Evolutionary conservation across 805 yeast species (phyloP).

Genomic region (Wickerhamiella parazyma): DNA sequence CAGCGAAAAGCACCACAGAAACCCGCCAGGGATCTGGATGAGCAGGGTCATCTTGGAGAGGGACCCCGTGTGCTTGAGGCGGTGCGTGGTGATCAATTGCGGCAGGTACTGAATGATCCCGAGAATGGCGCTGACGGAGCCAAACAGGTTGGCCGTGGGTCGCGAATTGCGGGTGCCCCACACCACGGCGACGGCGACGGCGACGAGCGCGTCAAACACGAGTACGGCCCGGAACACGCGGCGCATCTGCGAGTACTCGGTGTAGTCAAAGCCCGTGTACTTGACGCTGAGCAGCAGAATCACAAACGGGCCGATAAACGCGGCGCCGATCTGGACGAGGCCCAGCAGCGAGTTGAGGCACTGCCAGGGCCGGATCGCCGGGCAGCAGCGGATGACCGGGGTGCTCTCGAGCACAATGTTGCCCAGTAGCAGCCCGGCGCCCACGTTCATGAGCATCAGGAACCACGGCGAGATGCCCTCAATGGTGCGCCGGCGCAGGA

Average conservation of each 20-base stretch:
- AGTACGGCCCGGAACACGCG: slow-evolving; percentile 8
- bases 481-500: slow-evolving; percentile 44
- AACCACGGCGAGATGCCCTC: slow-evolving; percentile 70
- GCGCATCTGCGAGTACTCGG: slow-evolving; percentile 27
- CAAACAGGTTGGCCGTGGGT: slow-evolving; percentile 30
- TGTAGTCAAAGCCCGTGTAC: slow-evolving; percentile 13
- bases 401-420: slow-evolving; percentile 51
- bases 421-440: slow-evolving; percentile 50
- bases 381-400: slow-evolving; percentile 41
- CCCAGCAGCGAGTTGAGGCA: slow-evolving; percentile 21
- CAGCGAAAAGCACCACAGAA: slow-evolving; percentile 59
- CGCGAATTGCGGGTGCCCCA: background rate
- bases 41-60: slow-evolving; percentile 69
- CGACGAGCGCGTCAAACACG: slow-evolving; percentile 15
- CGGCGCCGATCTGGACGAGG: slow-evolving; percentile 17
- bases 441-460: slow-evolving; percentile 51
- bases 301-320: slow-evolving; percentile 16
- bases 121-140: slow-evolving; percentile 47
- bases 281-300: slow-evolving; percentile 21
- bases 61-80: slow-evolving; percentile 64
- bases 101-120: slow-evolving; percentile 68
- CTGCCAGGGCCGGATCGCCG: slow-evolving; percentile 13
- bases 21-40: slow-evolving; percentile 84
- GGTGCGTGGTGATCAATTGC: slow-evolving; percentile 57
- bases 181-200: slow-evolving; percentile 10